Base-by-base conservation (phyloP, 2,329 filamentous ascomycete species). In the Pseudogymnoascus sp. region DNA sequence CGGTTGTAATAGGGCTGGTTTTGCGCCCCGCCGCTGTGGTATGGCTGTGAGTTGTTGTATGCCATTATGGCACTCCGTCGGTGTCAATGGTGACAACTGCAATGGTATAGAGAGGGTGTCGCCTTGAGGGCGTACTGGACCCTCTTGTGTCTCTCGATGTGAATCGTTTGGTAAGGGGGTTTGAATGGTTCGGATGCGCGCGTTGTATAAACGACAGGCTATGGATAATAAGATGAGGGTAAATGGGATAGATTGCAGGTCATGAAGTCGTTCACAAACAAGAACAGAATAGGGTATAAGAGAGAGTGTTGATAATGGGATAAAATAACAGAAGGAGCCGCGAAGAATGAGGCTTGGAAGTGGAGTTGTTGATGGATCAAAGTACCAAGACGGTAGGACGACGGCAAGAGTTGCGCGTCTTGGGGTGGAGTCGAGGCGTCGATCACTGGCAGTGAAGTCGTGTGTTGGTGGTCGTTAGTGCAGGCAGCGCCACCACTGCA, bases 1-100 rank as follows among this genome's bases (percentile, higher is more conserved):
- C 7, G 16, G 38, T 64, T 65, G 40, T 68, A 66, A 33, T 67
- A 66, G 35, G 68, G 65, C 47, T 65, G 63, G 13, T 59, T 61
- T 38, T 65, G 61, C 13, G 29, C 19, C 38, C 61, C 63, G 35
- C 65, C 64, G 50, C 40, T 64, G 33, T 61, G 63, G 37, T 69
- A 62, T 62, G 61, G 42, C 13, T 24, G 26, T 24, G 61, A 50
- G 29, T 38, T 44, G 42, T 35, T 31, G 61, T 56, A 56, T 10
- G 61, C 61, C 61, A 56, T 47, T 21, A 11, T 62, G 21, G 42
- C 40, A 10, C 50, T 33, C n/a, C 11, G 26, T 56, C 16, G 19
- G 29, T n/a, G 14, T 33, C 50, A 19, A 33, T 16, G 50, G 50
- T 29, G n/a, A 53, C 24, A 19, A n/a, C 24, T 8, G 33, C 35